A percentile compares a stretch with the other conserved stretches of the same genome.
These are phyloP conservation scores for Middelhovenomyces tepae DNA, from an alignment of 805 yeast species.

Conservation along the genomic window DNA sequence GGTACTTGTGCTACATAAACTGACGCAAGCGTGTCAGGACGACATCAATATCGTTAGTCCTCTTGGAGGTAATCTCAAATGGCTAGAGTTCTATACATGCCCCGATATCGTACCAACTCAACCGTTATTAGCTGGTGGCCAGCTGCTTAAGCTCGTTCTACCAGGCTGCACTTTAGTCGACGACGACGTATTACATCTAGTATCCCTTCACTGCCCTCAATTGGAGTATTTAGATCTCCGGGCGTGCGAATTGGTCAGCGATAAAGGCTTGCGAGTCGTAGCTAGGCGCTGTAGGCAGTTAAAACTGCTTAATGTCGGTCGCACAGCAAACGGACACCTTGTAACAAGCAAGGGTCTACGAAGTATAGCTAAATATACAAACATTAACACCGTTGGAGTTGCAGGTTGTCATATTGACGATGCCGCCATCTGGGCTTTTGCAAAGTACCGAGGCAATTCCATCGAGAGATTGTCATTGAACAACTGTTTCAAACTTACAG, in stretches of 20 bases:
- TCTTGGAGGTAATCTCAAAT: constrained; percentile 40
- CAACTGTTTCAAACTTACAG: constrained; percentile 53
- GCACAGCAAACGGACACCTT: constrained; percentile 57
- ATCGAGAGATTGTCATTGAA: constrained; percentile 67
- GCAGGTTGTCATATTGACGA: constrained; percentile 85
- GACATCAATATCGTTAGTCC: constrained; percentile 42
- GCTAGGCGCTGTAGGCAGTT: constrained; percentile 53
- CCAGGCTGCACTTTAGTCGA: constrained; percentile 63
- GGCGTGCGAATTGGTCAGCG: constrained; percentile 74
- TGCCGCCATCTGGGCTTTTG: constrained; percentile 71
- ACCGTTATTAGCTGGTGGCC: constrained; percentile 35
- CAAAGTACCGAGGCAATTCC: constrained; percentile 39
- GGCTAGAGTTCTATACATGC: constrained; percentile 80
- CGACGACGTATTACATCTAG: constrained; percentile 46
- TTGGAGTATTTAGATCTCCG: constrained; percentile 64
- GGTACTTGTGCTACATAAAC: constrained; percentile 59
- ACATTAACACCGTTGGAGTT: constrained; percentile 63
- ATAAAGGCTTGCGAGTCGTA: constrained; percentile 62
- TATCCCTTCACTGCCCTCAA: constrained; percentile 48
- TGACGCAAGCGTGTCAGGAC: constrained; percentile 43
- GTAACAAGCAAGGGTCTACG: constrained; percentile 65
- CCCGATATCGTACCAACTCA: constrained; percentile 56
- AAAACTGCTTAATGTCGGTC: constrained; percentile 63
- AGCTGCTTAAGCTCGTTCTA: constrained; percentile 40
- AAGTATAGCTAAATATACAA: constrained; percentile 47